Base-by-base conservation (phyloP, 805 yeast genomes). In the Candida maltosa region DNA sequence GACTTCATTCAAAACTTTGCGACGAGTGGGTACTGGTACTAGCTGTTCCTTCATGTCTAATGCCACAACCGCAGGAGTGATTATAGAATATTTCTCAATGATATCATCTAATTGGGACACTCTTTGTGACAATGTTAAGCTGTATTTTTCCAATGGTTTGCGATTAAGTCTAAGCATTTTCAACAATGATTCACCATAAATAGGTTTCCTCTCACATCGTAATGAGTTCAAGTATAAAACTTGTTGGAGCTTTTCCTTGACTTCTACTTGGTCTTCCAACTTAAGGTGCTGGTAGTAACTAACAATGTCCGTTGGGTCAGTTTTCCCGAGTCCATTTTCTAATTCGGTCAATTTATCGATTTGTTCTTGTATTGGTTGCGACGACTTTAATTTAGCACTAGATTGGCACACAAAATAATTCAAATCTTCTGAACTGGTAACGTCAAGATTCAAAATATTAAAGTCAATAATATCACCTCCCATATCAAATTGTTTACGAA, bases 21-120 rank as follows among this genome's bases (percentile, higher is more conserved):
- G 49, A 51, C 47, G 72, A 15, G 69, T 64, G 4, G 57, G 42
- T 1, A 56, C 24, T 2, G 82, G 70, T n/a, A 78, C 59, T 1
- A 68, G 39, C 28, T 70, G 58, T 28, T 78, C 76, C 31, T 76
- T 70, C 73, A 82, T 70, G 52, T 88, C 91, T 34, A 85, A 66
- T 1, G 87, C 73, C 2, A 88, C 94, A 4, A 78, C 95, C 3
- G 80, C 68, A 0, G 99, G 98, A 0, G 97, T 93, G 4, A 91
- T 74, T 44, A 86, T 91, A 0, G 95, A 86, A 59, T 71, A 93
- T 41, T 82, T 78, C 28, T 85, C 87, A 39, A 91, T 73, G 0
- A 65, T 52, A 22, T 75, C 78, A 7, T 61, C 54, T 68, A 80
- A 65, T 0, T 41, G 29, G 3, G 52, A 57, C 3, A 49, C 59